A percentile compares a stretch with the other conserved stretches of the same genome.
phyloP scores from a whole-genome alignment of 2,329 filamentous ascomycete species.

The Aspergillus felis region DNA sequence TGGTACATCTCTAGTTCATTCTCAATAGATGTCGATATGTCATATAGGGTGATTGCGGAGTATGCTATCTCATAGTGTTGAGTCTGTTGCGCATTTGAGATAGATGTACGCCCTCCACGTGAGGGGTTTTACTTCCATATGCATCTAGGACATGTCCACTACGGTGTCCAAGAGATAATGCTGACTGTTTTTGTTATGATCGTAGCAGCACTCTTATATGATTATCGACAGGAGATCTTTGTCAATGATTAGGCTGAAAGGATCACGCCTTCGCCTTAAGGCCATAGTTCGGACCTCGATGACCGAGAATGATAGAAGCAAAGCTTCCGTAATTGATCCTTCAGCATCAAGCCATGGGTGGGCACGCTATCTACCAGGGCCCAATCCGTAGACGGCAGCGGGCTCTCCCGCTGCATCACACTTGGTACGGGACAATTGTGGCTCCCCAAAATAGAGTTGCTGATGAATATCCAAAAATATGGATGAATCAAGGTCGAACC shows the following conservation, averaged over 20 bases:
- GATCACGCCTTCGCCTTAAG: too few relatives aligned
- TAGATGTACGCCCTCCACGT: too few relatives aligned
- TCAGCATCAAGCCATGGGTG: constrained; percentile 5
- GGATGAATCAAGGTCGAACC: not conserved
- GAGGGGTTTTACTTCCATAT: too few relatives aligned
- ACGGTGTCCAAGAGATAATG: too few relatives aligned
- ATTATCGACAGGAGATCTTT: not conserved
- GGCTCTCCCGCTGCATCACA: constrained; percentile 9
- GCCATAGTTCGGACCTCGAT: not conserved
- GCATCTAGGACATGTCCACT: too few relatives aligned
- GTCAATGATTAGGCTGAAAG: not conserved
- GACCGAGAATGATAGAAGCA: not conserved
- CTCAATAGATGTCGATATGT: too few relatives aligned
- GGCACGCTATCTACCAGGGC: constrained; percentile 8
- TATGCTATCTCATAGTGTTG: too few relatives aligned
- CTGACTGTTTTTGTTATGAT: not conserved
- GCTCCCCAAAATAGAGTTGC: not conserved
- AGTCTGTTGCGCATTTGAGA: too few relatives aligned
- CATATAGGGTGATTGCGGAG: too few relatives aligned
- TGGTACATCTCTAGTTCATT: too few relatives aligned
- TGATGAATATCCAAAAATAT: not conserved
- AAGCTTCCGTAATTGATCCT: not conserved
- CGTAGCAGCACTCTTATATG: not conserved
- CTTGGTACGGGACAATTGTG: not conserved
- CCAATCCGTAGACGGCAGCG: constrained; percentile 5